Percentiles rank a stretch among this genome's conserved stretches.
phyloP scores from a whole-genome alignment of 257 asterid genomes.

The Knoxia roxburghii region DNA sequence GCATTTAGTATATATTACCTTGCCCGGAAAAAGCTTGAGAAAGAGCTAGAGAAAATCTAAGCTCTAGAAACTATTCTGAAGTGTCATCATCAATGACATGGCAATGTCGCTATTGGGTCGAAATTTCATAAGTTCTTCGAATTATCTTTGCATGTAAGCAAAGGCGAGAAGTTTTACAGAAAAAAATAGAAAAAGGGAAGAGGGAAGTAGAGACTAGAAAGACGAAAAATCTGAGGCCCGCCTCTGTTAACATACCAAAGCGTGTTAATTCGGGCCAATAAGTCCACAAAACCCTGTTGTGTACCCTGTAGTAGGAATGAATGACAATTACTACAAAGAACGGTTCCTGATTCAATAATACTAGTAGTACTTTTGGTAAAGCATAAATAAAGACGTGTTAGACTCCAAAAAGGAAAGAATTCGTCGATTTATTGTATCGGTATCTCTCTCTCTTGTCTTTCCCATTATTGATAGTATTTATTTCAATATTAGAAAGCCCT shows the following conservation, averaged over 20 bases:
- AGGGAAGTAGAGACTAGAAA: neutral
- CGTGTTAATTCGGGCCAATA: neutral
- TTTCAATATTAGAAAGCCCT: no score
- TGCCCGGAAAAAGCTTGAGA: neutral
- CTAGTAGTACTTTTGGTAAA: no score
- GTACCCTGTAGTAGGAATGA: conserved; percentile 7
- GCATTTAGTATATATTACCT: neutral
- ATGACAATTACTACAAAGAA: neutral
- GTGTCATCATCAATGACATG: neutral
- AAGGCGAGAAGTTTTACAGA: conserved; percentile 3
- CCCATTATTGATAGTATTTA: neutral
- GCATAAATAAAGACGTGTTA: neutral
- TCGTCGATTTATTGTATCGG: neutral
- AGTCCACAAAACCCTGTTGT: no score
- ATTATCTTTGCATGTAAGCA: conserved; percentile 3
- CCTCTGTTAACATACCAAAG: neutral
- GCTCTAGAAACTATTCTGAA: neutral
- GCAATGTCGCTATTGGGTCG: neutral
- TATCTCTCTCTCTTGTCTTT: neutral
- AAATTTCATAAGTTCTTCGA: neutral
- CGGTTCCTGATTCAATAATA: neutral
- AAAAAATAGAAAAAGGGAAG: neutral
- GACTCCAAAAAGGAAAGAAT: neutral
- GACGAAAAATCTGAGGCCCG: neutral
- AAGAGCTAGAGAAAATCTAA: neutral